Conservation (phyloP, 768 basidiomycete genomes). For the Sporobolomyces phaffii region DNA sequence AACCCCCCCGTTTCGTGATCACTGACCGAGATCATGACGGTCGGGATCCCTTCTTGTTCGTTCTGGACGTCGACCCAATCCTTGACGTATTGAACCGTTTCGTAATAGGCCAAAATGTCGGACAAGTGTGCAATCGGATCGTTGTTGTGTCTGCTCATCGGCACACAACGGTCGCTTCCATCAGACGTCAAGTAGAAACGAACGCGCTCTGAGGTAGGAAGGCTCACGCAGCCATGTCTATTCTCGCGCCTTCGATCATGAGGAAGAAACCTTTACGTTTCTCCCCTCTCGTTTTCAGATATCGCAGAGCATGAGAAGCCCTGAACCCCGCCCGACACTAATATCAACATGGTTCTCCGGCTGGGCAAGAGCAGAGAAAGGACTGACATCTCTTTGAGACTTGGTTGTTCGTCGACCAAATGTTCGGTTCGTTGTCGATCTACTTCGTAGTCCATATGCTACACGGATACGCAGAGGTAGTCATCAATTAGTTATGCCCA, state of each 20-base stretch:
- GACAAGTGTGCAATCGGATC: conserved; percentile 33
- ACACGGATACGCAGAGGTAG: neutral
- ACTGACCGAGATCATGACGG: conserved; percentile 40
- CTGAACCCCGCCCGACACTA: no score
- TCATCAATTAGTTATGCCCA: no score
- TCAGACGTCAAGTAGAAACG: neutral
- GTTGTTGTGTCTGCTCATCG: conserved; percentile 19
- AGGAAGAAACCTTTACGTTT: conserved; percentile 42
- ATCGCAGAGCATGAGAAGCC: conserved; percentile 38
- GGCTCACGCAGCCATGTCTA: conserved; percentile 39
- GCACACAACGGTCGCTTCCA: neutral
- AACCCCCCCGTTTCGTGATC: conserved; percentile 45
- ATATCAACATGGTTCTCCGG: no score
- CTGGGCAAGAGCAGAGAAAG: neutral
- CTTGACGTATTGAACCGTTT: conserved; percentile 38
- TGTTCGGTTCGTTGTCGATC: conserved; percentile 36
- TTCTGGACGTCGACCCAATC: conserved; percentile 34
- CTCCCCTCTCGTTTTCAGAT: conserved; percentile 21
- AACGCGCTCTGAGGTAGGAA: no score
- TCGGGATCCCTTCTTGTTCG: conserved; percentile 24
- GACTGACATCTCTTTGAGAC: conserved; percentile 41
- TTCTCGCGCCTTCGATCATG: conserved; percentile 42
- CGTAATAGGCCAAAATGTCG: conserved; percentile 42
- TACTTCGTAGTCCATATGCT: conserved; percentile 43
- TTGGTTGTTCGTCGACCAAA: conserved; percentile 34